These are phyloP conservation scores for Hypoxylon intermedium DNA, from an alignment of 495 filamentous ascomycete species.

Conservation along the genomic window DNA sequence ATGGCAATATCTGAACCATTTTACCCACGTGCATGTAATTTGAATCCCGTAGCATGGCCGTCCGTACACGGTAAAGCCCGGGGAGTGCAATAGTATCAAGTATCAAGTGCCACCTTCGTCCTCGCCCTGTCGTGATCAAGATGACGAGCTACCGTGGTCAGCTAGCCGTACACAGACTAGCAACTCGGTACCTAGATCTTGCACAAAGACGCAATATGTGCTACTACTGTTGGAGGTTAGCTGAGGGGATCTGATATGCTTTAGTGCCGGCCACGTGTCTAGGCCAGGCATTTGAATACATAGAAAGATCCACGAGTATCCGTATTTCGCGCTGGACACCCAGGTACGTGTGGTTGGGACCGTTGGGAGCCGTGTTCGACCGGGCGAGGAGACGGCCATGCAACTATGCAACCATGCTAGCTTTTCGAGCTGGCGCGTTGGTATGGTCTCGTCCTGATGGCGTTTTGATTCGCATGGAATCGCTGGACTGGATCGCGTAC, in stretches of 20 bases:
- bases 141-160: constrained; percentile 31
- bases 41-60: constrained; percentile 24
- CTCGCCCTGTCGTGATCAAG: constrained; percentile 20
- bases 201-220: background rate
- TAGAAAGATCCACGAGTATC: constrained; percentile 16
- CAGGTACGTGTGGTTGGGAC: constrained; percentile 7
- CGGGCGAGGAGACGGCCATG: constrained; percentile 15
- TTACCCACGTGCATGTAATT: constrained; percentile 40
- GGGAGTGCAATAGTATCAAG: constrained; percentile 23
- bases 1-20: constrained; percentile 24
- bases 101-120: constrained; percentile 23
- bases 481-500: constrained; percentile 23
- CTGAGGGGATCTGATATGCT: constrained; percentile 8
- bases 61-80: constrained; percentile 31
- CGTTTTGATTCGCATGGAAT: constrained; percentile 31
- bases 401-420: too few species aligned
- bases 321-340: constrained; percentile 7
- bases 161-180: constrained; percentile 21
- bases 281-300: constrained; percentile 28
- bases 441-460: constrained; percentile 22
- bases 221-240: background rate
- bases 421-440: too few species aligned
- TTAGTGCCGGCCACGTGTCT: constrained; percentile 34
- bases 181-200: constrained; percentile 32
- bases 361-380: background rate